A percentile compares a stretch with the other conserved stretches of the same genome.
Evolutionary conservation across 108 stramenopile species (phyloP).

Genomic region (Nannochloropsis oceanica): DNA sequence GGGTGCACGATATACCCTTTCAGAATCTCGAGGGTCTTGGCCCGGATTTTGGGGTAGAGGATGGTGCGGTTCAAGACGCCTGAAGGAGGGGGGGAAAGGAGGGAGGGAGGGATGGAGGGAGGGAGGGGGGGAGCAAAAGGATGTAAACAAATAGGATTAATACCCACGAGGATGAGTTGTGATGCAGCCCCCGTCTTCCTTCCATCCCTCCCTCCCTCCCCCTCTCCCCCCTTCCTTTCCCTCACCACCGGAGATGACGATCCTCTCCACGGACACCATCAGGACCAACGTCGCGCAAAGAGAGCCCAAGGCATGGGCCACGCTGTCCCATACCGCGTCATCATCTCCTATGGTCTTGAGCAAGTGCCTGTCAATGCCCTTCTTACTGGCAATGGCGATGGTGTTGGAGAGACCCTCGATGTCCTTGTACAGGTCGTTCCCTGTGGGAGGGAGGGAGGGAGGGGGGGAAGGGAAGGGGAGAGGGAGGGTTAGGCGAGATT

Average conservation of each 20-base stretch:
- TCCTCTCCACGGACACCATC: slow-evolving; percentile 58
- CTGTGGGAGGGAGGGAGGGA: no score
- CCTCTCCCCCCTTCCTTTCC: slow-evolving; percentile 47
- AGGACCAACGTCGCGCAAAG: slow-evolving; percentile 66
- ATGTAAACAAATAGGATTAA: neutral
- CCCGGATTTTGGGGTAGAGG: slow-evolving; percentile 21
- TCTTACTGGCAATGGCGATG: no score
- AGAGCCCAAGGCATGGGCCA: slow-evolving; percentile 76
- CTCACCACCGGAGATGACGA: slow-evolving; percentile 80
- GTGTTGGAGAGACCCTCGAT: no score
- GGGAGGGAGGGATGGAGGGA: neutral
- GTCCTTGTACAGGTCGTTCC: no score
- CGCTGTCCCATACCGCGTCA: slow-evolving; percentile 58
- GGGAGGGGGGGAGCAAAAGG: neutral
- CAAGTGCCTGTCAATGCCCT: no score
- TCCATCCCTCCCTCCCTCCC: neutral
- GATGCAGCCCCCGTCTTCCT: neutral
- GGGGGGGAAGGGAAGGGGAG: no score
- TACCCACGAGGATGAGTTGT: neutral
- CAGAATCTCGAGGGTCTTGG: slow-evolving; percentile 44
- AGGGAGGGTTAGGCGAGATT: no score
- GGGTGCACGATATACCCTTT: slow-evolving; percentile 72
- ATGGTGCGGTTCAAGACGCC: neutral
- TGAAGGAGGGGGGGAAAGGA: neutral
- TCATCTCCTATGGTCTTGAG: no score